Base-by-base conservation (phyloP, 176 grass and related monocot species). In the Aegilops umbellulata region DNA sequence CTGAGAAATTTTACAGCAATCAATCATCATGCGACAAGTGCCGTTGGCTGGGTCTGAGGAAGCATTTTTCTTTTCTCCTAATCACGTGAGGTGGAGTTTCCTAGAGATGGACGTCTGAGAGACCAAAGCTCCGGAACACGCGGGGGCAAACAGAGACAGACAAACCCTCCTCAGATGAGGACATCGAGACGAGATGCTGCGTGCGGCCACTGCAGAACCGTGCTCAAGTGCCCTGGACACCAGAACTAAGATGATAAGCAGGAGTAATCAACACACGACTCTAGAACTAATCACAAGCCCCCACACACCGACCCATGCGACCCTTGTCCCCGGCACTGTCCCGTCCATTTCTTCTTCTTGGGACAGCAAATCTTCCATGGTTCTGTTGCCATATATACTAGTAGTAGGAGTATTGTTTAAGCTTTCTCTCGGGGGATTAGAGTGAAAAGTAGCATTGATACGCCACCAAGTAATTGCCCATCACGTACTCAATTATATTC, bases 281-380 rank as follows among this genome's bases (percentile, higher is more conserved):
- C 29, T 36, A 53, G 39, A 55, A 42, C 51, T 32, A 49, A 53
- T 68, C 42, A n/a, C 80, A 77, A 10, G 15, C 24, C 35, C 89
- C 80, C 26, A 83, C 5, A 80, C 84, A 83, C 89, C 84, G 84
- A 7, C 84, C 89, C 84, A 87, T 68, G 89, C 38, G 11, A 75
- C 44, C 57, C 66, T 7, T 80, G 41, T 86, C 63, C 29, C 26
- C 32, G 17, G 1, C n/a, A 25, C 6, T 24, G 13, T 16, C 70
- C 39, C 70, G 24, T 46, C 39, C 39, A 16, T 74, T 42, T 16
- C 24, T 39, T 7, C 6, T 42, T 42, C 36, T 16, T 58, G 55
- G 55, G 20, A 62, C 60, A 62, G 60, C 82, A 47, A 39, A 3
- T 3, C n/a, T 65, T 46, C 24, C 16, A 51, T 51, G 15, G 47